phyloP scores from a whole-genome alignment of 2,329 filamentous ascomycete species.

The Nigrospora osmanthi region DNA sequence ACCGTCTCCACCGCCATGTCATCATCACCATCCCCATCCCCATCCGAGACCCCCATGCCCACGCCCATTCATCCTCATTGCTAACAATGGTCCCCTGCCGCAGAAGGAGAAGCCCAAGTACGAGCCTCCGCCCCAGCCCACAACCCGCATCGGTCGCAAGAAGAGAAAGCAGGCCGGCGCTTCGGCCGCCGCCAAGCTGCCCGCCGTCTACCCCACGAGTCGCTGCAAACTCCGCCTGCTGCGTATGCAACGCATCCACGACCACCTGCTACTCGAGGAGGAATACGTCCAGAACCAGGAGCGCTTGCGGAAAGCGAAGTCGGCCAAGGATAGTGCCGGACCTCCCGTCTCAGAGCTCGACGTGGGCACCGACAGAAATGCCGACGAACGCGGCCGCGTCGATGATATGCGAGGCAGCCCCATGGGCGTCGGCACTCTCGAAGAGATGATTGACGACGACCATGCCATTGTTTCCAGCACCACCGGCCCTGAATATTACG shows the following conservation, averaged over 20 bases:
- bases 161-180: constrained; percentile 95
- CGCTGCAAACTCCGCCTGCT: constrained; percentile 96
- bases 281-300: constrained; percentile 99
- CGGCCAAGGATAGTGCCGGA: constrained; percentile 60
- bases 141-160: constrained; percentile 93
- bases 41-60: background rate
- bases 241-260: constrained; percentile 97
- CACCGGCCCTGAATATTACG: constrained; percentile 96
- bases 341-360: constrained; percentile 63
- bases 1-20: constrained; percentile 12
- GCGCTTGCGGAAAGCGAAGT: constrained; percentile 85
- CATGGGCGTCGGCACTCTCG: constrained; percentile 95
- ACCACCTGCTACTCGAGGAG: constrained; percentile 92
- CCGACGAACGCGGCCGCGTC: constrained; percentile 88
- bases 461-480: constrained; percentile 97
- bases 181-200: constrained; percentile 91
- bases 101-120: constrained; percentile 99
- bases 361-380: constrained; percentile 70
- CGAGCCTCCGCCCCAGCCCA: constrained; percentile 93
- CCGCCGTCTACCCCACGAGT: constrained; percentile 87
- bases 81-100: constrained; percentile 1
- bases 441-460: constrained; percentile 98
- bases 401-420: constrained; percentile 98
- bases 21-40: background rate
- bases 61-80: too few species aligned